Base-by-base conservation (phyloP, 805 yeast genomes). In the Citeromyces nyonsensis region DNA sequence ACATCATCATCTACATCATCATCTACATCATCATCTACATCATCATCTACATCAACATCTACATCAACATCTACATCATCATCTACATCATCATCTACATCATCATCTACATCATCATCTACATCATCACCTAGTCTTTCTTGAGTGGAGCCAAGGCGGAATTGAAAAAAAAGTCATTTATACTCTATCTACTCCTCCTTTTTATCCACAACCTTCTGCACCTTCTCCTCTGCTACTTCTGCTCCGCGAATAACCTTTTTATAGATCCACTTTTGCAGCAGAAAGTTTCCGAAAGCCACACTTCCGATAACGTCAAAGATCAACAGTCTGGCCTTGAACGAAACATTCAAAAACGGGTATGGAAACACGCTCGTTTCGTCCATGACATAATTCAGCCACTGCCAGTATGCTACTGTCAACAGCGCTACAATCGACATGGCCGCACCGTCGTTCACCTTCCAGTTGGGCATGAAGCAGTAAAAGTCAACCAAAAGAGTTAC, bases 311-410 rank as follows among this genome's bases (percentile, higher is more conserved):
- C 40, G 0, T 47, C 52, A 45, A 77, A 77, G 13, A 76, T 66
- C 5, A 60, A 38, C 1, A 58, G 47, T 36, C 79, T 58, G 13
- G 49, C 49, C 7, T 53, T 51, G 24, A 56, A 63, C 5, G 52
- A 56, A 10, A 67, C 76, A 44, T 76, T 67, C 43, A 78, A 54
- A 44, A 78, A 78, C 6, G 75, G 79, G 44, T 78, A 78, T 0
- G 88, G 88, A 41, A 69, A 77, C 11, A 26, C 24, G 9, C 45
- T 43, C 11, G 50, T 55, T 3, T 64, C 74, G 35, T 63, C 67
- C 15, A 77, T 56, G 36, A 73, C 47, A 6, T 42, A 31, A 36
- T 65, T 62, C 34, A 78, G 53, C 48, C 63, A 61, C 29, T 51
- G 44, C 69, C 79, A 76, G 48, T 78, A 78, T 3, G 54, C 52